Conservation (phyloP, 1,284 basidiomycete species). For the Ceratobasidium papillatum region DNA sequence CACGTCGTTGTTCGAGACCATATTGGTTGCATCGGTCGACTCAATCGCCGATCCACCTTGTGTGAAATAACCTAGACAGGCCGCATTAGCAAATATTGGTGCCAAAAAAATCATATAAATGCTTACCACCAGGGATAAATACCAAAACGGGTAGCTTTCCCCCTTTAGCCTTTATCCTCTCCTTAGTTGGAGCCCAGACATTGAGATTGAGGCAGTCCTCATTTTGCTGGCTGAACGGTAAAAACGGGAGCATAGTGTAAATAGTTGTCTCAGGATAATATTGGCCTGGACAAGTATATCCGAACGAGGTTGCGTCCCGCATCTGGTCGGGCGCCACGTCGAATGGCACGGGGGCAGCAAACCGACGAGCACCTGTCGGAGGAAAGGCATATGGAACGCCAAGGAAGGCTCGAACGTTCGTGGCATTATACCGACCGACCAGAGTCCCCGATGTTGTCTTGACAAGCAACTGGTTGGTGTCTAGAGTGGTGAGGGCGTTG, state of each 20-base stretch:
- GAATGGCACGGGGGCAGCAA: slow-evolving; percentile 4
- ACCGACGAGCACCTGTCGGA: not conserved
- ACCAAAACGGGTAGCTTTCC: slow-evolving; percentile 1
- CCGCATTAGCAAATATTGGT: not conserved
- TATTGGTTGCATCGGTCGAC: slow-evolving; percentile 1
- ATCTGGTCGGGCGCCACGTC: not conserved
- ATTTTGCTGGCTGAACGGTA: slow-evolving; percentile 3
- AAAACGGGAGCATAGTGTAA: not conserved
- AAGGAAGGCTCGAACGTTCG: not conserved
- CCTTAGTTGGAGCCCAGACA: slow-evolving; percentile 1
- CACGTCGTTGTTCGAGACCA: not conserved
- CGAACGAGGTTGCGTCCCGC: slow-evolving; percentile 2
- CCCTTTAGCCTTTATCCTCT: not conserved
- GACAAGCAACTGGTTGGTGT: not conserved
- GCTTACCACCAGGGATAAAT: not conserved
- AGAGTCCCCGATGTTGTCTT: not conserved
- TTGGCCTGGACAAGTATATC: not conserved
- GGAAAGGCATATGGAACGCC: slow-evolving; percentile 7
- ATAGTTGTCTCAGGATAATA: slow-evolving; percentile 5
- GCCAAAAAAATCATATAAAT: not conserved
- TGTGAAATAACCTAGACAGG: not conserved
- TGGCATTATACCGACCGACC: not conserved
- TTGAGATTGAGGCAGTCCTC: not conserved
- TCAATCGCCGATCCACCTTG: slow-evolving; percentile 14
- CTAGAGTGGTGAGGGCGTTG: not conserved